Percentiles rank a stretch among this genome's conserved stretches.
These are phyloP conservation scores for Raddia distichophylla DNA, from an alignment of 176 grass and related monocot species.

Conservation along the genomic window DNA sequence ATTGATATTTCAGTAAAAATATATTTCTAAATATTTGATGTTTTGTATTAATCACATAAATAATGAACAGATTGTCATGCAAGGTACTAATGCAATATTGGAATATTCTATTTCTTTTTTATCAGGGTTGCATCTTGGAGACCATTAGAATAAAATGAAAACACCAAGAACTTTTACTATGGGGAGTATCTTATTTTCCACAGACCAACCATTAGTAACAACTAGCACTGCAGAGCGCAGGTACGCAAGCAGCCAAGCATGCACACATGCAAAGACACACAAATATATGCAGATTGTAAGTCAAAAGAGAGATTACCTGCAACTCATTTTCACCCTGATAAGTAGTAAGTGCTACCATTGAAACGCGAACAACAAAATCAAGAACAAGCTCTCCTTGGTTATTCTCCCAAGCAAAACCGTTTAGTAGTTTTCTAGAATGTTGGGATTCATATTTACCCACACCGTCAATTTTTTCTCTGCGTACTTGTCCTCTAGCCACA, in stretches of 20 bases:
- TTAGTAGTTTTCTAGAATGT: constrained; percentile 79
- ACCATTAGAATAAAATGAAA: constrained; percentile 21
- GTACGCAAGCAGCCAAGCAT: neutral
- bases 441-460: constrained; percentile 48
- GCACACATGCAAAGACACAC: neutral
- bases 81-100: neutral
- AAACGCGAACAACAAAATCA: constrained; percentile 86
- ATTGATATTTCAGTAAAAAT: neutral
- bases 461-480: constrained; percentile 48
- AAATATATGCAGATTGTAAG: constrained; percentile 18
- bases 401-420: constrained; percentile 89
- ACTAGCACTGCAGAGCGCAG: constrained; percentile 29
- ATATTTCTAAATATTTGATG: constrained; percentile 28
- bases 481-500: constrained; percentile 64
- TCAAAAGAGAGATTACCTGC: constrained; percentile 62
- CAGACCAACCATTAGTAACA: neutral
- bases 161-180: constrained; percentile 1
- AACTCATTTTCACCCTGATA: constrained; percentile 93
- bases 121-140: constrained; percentile 19
- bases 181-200: neutral
- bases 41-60: constrained; percentile 29
- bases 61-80: neutral
- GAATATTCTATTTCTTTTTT: neutral
- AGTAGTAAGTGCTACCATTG: constrained; percentile 70
- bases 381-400: constrained; percentile 86